phyloP scores from a whole-genome alignment of 1,284 basidiomycete genomes.

The Golubevia sp. region DNA sequence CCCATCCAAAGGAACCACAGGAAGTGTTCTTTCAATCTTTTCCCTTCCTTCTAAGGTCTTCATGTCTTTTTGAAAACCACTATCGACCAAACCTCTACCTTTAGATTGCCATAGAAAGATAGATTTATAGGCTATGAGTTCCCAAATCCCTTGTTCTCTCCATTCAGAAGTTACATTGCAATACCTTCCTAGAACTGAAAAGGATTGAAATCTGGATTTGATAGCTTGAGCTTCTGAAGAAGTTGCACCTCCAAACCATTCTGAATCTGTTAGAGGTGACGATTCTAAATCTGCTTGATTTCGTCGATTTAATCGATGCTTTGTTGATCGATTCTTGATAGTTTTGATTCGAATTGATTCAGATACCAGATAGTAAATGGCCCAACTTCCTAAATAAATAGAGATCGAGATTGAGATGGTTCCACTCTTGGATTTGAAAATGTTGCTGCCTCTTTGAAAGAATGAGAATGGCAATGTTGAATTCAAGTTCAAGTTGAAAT shows the following conservation, averaged over 20 bases:
- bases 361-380: slow-evolving; percentile 37
- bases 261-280: background rate
- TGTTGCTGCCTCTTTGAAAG: no score
- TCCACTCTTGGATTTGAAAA: no score
- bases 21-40: slow-evolving; percentile 32
- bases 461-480: no score
- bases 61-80: slow-evolving; percentile 26
- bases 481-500: no score
- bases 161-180: slow-evolving; percentile 43
- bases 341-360: slow-evolving; percentile 24
- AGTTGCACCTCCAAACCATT: slow-evolving; percentile 36
- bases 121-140: slow-evolving; percentile 18
- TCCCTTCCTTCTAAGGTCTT: slow-evolving; percentile 21
- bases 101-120: slow-evolving; percentile 24
- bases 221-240: slow-evolving; percentile 23
- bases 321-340: slow-evolving; percentile 19
- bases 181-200: slow-evolving; percentile 33
- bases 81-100: slow-evolving; percentile 38
- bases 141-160: slow-evolving; percentile 50
- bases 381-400: slow-evolving; percentile 17
- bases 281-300: slow-evolving; percentile 6
- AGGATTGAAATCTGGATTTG: slow-evolving; percentile 25
- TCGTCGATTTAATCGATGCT: slow-evolving; percentile 27
- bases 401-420: no score
- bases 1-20: slow-evolving; percentile 26